phyloP scores from a whole-genome alignment of 2,329 filamentous ascomycete genomes.

The Bipolaris sorokiniana region DNA sequence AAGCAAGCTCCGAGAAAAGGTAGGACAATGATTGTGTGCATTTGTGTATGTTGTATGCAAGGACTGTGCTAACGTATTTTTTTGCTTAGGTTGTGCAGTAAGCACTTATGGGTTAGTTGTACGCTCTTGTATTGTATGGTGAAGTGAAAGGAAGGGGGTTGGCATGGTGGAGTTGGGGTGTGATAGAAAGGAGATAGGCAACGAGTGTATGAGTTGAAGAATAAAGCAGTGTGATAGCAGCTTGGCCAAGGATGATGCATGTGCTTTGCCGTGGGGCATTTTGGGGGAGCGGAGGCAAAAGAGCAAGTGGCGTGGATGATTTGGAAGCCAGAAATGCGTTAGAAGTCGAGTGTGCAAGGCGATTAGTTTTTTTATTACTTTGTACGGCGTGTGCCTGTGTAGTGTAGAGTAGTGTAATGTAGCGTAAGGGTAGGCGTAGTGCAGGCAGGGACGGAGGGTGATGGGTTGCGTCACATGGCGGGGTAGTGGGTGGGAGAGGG shows the following conservation, averaged over 20 bases:
- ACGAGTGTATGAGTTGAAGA: background rate
- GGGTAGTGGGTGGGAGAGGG: background rate
- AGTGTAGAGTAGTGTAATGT: background rate
- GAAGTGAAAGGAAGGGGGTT: conserved; percentile 1
- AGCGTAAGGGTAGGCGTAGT: background rate
- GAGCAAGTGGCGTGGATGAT: background rate
- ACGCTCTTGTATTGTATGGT: conserved; percentile 8
- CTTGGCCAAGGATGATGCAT: conserved; percentile 1
- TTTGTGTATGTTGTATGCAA: conserved; percentile 22
- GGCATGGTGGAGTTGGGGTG: conserved; percentile 3
- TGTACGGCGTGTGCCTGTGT: background rate
- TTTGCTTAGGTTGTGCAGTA: conserved; percentile 47
- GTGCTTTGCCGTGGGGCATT: background rate
- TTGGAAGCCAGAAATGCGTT: background rate
- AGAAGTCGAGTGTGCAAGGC: background rate
- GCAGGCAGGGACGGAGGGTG: background rate
- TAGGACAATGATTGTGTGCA: conserved; percentile 53
- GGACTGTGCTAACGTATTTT: conserved; percentile 19
- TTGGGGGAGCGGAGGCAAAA: background rate
- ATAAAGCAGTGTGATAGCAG: conserved; percentile 16
- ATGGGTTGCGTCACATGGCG: background rate
- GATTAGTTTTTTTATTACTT: too few relatives aligned
- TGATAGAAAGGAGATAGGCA: background rate
- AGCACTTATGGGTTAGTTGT: conserved; percentile 8
- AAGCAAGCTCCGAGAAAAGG: conserved; percentile 92